Evolutionary conservation across 2,329 filamentous ascomycete species (phyloP).

Genomic region (Paradendryphiella salina): DNA sequence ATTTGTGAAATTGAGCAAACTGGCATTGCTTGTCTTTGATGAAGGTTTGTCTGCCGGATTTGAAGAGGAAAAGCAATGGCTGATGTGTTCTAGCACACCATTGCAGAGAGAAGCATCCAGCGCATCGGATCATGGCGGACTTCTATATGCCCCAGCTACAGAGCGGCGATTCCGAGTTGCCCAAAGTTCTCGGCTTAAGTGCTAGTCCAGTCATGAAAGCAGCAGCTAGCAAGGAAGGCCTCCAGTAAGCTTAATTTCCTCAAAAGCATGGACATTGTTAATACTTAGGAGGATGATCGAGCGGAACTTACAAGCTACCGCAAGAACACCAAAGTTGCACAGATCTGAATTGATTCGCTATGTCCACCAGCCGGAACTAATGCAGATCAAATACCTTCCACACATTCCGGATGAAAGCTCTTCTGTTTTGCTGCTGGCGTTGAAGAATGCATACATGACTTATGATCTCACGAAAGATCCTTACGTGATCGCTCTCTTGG

Average conservation of each 20-base stretch:
- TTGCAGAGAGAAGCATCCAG: constrained; percentile 65
- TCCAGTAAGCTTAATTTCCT: constrained; percentile 50
- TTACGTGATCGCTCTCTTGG: constrained; percentile 42
- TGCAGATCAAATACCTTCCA: constrained; percentile 43
- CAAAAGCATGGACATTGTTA: constrained; percentile 11
- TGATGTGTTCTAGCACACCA: constrained; percentile 65
- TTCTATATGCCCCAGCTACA: constrained; percentile 64
- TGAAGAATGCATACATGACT: constrained; percentile 21
- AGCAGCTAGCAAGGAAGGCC: constrained; percentile 51
- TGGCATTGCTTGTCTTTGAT: constrained; percentile 78
- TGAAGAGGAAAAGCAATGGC: neutral
- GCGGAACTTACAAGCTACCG: constrained; percentile 68
- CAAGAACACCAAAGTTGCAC: constrained; percentile 68
- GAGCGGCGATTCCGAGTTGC: constrained; percentile 46
- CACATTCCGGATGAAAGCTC: neutral
- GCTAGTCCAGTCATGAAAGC: constrained; percentile 74
- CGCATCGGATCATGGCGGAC: constrained; percentile 70
- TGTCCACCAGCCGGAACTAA: constrained; percentile 67
- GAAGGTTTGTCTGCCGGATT: constrained; percentile 64
- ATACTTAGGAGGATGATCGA: constrained; percentile 60
- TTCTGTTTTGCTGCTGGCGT: constrained; percentile 21
- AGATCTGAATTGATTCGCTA: constrained; percentile 69
- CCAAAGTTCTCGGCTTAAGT: constrained; percentile 75
- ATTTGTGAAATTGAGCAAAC: constrained; percentile 66
- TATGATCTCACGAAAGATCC: constrained; percentile 49